Evolutionary conservation across 805 yeast genomes (phyloP), one percentile per base, ranked within the genome.

Genomic region (Suhomyces faveliae): DNA sequence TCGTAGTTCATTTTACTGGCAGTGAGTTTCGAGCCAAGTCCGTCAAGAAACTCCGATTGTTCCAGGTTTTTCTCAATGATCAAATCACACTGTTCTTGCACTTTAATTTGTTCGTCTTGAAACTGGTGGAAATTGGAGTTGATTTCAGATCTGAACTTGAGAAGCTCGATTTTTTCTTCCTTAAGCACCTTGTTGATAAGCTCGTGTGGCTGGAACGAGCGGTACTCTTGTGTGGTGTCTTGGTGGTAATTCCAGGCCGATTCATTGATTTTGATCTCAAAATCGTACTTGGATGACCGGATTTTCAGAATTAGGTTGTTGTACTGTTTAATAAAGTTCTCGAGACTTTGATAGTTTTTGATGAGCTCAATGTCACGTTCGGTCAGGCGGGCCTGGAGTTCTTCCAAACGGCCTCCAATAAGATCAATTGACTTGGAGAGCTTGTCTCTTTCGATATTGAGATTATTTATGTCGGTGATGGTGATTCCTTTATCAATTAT

Each of bases 391-490:
- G 71, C 71, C 5, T 70, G 67, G 8, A 75, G 61, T 38, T 78
- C 80, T 41, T 78, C 80, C 44, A 78, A 64, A 48, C 77, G 74
- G 37, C 62, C 58, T 43, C 63, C 65, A 10, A 66, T 54, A 3
- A 58, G 38, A 47, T 85, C 89, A 43, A 86, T 72, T 13, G 76
- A 64, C 51, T 75, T 74, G 5, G 83, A 73, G 4, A 85, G 62
- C 40, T 74, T 74, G 43, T 84, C 88, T 47, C 88, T 72, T 57
- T 84, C 88, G 25, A 68, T 66, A 55, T 79, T 82, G 66, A 85
- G 73, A 45, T 74, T 66, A 55, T 89, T 89, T 45, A 89, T 80
- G 38, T 80, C 83, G 12, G 71, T 74, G 3, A 86, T 75, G 3
- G 87, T 78, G 44, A 84, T 70, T 1, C 89, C 89, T 51, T 78